Base-by-base conservation (phyloP, 805 yeast genomes). In the Lipomyces sp. region DNA sequence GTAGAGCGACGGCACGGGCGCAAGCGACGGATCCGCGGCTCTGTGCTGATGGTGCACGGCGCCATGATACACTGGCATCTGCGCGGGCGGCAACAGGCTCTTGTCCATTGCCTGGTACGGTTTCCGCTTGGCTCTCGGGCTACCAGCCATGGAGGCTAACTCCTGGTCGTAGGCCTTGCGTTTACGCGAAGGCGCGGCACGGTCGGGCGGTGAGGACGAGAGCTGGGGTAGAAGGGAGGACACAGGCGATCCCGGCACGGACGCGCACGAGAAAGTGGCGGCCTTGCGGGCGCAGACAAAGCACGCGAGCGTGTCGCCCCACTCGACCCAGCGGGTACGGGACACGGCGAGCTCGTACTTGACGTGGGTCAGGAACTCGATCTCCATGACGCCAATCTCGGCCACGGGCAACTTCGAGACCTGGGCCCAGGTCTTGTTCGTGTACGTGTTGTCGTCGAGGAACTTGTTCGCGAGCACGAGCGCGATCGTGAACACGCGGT, bases 391-490 rank as follows among this genome's bases (percentile, higher is more conserved):
- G 19, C 45, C 45, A 58, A 93, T 75, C 32, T 76, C 68, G 2
- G 64, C 63, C 39, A 86, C 74, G 5, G 79, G 68, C 57, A 91
- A 76, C 21, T 95, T 93, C 3, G 96, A 86, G n/a, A 97, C 98
- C 55, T 88, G 88, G 39, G 89, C 80, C 98, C 98, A 91, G 6
- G 96, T 87, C 63, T 82, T 82, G 71, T 91, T 91, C 53, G 95
- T 88, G 67, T 91, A 91, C 24, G 97, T 91, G 70, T 91, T 89
- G 72, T 91, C 98, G 71, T 91, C 98, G 65, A 89, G 88, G 68
- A 88, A 87, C 71, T 91, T 91, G 73, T 93, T 91, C 39, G 96
- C 95, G 54, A 91, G 73, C 38, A 91, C 80, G 42, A 91, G 75
- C 2, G 93, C 77, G 21, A 84, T 73, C 36, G 84, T 81, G 39